Percentiles rank a stretch among this genome's conserved stretches.
These are phyloP conservation scores for Corylus heterophylla DNA, from an alignment of 306 rosid genomes.

Conservation along the genomic window DNA sequence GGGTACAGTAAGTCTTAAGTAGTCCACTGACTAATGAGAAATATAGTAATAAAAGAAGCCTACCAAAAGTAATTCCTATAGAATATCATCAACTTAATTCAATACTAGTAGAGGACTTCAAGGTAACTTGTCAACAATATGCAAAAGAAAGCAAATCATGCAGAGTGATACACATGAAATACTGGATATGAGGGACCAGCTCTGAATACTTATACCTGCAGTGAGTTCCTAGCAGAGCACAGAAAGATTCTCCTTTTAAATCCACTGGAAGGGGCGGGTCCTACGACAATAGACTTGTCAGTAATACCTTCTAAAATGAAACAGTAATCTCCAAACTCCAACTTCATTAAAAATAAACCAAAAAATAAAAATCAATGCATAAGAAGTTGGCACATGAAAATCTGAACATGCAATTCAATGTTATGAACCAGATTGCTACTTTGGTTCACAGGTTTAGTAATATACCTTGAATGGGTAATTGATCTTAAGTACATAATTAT, in stretches of 20 bases:
- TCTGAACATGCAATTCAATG: constrained; percentile 17
- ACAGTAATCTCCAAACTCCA: constrained; percentile 1
- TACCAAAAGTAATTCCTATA: not conserved
- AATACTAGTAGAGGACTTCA: not conserved
- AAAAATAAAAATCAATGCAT: not conserved
- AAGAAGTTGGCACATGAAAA: constrained; percentile 1
- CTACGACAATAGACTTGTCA: constrained; percentile 40
- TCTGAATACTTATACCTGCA: constrained; percentile 52
- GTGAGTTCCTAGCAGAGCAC: constrained; percentile 77
- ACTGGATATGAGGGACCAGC: constrained; percentile 18
- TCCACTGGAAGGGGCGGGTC: constrained; percentile 75
- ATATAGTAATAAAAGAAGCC: not conserved
- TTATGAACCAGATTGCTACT: constrained; percentile 4
- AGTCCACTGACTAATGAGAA: not conserved
- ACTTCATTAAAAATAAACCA: constrained; percentile 11
- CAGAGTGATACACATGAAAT: constrained; percentile 20
- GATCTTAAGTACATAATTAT: constrained; percentile 79
- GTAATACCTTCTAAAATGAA: not conserved
- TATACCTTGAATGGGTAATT: constrained; percentile 88
- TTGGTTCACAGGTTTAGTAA: constrained; percentile 22
- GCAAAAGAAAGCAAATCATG: not conserved
- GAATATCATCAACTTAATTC: not conserved
- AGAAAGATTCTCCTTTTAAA: constrained; percentile 72
- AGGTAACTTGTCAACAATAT: not conserved
- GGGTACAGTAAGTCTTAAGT: not conserved